These are phyloP conservation scores for Warburgia ugandensis DNA, from an alignment of 164 flowering plant genomes.

Conservation along the genomic window DNA sequence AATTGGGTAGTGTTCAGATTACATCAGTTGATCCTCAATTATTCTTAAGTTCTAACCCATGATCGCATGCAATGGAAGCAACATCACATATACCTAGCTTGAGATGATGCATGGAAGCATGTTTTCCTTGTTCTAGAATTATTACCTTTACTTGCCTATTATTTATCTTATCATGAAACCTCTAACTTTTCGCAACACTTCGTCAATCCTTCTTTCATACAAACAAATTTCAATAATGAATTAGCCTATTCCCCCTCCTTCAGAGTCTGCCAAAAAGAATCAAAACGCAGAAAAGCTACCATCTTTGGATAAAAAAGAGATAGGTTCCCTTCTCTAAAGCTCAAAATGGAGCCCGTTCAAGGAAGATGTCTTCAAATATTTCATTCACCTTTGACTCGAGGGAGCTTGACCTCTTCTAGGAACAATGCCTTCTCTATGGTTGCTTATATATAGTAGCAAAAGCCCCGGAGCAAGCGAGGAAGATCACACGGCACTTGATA, in stretches of 20 bases:
- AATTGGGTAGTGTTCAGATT: not conserved
- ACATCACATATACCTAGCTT: not conserved
- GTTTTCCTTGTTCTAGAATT: not conserved
- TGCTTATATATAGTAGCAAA: constrained; percentile 6
- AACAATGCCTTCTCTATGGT: constrained; percentile 4
- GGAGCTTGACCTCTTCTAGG: constrained; percentile 9
- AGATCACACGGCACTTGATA: constrained; percentile 37
- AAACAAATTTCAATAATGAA: constrained; percentile 11
- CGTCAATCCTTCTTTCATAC: not conserved
- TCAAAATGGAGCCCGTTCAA: not conserved
- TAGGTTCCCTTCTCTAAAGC: not conserved
- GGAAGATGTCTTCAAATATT: not conserved
- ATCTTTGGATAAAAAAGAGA: not conserved
- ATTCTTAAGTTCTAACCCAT: not conserved
- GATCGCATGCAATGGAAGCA: not conserved
- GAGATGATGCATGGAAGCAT: constrained; percentile 1
- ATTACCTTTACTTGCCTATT: not conserved
- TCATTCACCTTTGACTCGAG: constrained; percentile 1
- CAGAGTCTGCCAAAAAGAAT: not conserved
- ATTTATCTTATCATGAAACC: too few relatives aligned
- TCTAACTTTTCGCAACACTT: not conserved
- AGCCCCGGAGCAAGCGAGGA: constrained; percentile 21
- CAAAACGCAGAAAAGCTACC: not conserved
- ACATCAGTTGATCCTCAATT: too few relatives aligned
- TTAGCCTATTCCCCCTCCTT: constrained; percentile 11